These are phyloP conservation scores for Carallia brachiata DNA, from an alignment of 345 rosid species.

Conservation along the genomic window DNA sequence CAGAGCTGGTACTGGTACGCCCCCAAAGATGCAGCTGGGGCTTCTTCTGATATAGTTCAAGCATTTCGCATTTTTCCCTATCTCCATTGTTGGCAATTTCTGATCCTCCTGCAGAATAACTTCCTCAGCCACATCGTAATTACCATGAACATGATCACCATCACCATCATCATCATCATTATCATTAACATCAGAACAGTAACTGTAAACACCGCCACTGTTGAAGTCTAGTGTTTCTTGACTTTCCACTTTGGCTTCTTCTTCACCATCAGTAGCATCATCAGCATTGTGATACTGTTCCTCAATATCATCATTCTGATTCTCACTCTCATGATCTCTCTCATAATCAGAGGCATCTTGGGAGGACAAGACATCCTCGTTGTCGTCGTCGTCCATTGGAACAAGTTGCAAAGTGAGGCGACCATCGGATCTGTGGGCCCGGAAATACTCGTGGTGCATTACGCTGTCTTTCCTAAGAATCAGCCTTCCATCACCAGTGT, in stretches of 20 bases:
- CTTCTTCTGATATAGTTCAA: conserved; percentile 24
- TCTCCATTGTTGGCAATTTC: conserved; percentile 5
- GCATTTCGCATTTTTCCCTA: conserved; percentile 16
- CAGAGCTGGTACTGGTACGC: conserved; percentile 35
- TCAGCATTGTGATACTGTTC: neutral
- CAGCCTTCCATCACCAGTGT: conserved; percentile 66
- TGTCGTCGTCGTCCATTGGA: conserved; percentile 36
- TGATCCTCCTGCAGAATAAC: neutral
- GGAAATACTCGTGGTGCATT: conserved; percentile 61
- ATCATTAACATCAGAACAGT: neutral
- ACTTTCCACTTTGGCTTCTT: conserved; percentile 1
- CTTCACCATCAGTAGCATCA: neutral
- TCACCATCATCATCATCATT: neutral
- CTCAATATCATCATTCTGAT: neutral
- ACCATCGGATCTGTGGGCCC: conserved; percentile 60
- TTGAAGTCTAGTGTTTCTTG: neutral
- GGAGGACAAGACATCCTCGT: conserved; percentile 9
- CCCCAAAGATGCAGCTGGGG: conserved; percentile 31
- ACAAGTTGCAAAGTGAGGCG: conserved; percentile 72
- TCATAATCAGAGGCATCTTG: neutral
- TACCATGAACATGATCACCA: neutral
- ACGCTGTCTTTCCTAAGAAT: conserved; percentile 61
- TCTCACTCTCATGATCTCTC: neutral
- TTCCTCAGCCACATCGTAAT: neutral
- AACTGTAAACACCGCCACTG: neutral